A percentile compares a stretch with the other conserved stretches of the same genome.
These are phyloP conservation scores for Apiospora sp. DNA, from an alignment of 2,329 filamentous ascomycete genomes.

Conservation along the genomic window DNA sequence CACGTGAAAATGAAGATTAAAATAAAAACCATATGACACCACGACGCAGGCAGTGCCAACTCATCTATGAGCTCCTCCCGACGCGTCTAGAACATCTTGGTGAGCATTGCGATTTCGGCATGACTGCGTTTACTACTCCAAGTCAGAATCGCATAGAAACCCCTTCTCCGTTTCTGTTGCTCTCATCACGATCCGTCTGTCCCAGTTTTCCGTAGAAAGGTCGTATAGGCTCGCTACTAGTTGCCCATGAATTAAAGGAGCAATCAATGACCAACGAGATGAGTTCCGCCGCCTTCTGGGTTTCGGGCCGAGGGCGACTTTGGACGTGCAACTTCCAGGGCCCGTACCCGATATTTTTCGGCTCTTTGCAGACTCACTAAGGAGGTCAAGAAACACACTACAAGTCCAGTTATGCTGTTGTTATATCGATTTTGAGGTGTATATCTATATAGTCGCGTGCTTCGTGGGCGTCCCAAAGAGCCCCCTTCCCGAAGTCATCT, in stretches of 20 bases:
- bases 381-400: too few relatives aligned
- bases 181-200: neutral
- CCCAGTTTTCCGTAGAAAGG: neutral
- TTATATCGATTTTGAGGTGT: neutral
- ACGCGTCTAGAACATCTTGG: neutral
- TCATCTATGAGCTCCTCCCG: neutral
- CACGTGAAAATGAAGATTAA: neutral
- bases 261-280: neutral
- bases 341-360: neutral
- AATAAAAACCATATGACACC: neutral
- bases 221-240: neutral
- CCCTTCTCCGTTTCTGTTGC: neutral
- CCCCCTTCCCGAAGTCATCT: neutral
- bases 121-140: neutral
- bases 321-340: neutral
- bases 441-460: neutral
- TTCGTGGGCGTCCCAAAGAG: neutral
- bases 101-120: neutral
- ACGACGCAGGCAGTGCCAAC: neutral
- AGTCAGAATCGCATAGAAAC: neutral
- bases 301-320: neutral
- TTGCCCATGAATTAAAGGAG: neutral
- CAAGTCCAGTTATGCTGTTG: too few relatives aligned
- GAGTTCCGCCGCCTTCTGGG: neutral
- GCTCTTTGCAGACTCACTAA: neutral